Base-by-base conservation (phyloP, 225 moss, liverwort and hornwort species). In the Marchantia polymorpha region DNA sequence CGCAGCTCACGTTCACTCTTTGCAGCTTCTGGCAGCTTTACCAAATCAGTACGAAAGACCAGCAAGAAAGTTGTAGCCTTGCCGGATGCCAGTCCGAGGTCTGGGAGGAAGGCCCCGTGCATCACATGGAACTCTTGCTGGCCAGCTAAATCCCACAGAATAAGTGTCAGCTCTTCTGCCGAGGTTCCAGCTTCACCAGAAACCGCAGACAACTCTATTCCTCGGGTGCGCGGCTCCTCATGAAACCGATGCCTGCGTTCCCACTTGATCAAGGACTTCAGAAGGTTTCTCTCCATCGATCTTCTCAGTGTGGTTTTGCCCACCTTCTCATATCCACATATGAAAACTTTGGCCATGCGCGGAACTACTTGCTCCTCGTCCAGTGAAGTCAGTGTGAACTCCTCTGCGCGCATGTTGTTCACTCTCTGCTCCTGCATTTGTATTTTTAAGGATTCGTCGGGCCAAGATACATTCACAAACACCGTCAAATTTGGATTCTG, bases 91-190 rank as follows among this genome's bases (percentile, higher is more conserved):
- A 76, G 31, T 63, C 50, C 22, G 12, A 61, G 23, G 63, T 76
- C 76, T n/a, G 46, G 76, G 3, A 76, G 52, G 49, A 76, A 76
- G 0, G 51, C 20, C 39, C 76, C 48, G 47, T 76, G 76, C 61
- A 76, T n/a, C 8, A 76, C 76, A 61, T 52, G 76, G 13, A 76
- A 52, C 19, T 76, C 76, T 22, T 50, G 27, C 63, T 76, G 76
- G 10, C 76, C 76, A 20, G 61, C 61, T 6, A 76, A n/a, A 60
- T 76, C 76, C 76, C 76, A 76, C 4, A 76, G 13, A 22, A 14
- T 63, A n/a, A 76, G 46, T 0, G 17, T 61, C 15, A 74, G 1
- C 25, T 31, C 64, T 20, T 46, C 61, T 22, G 23, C 30, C 6
- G 48, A 4, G 19, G 29, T 56, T 20, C 12, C 58, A 15, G 12